phyloP scores from a whole-genome alignment of 106 monocot species.

The Triglochin maritima region DNA sequence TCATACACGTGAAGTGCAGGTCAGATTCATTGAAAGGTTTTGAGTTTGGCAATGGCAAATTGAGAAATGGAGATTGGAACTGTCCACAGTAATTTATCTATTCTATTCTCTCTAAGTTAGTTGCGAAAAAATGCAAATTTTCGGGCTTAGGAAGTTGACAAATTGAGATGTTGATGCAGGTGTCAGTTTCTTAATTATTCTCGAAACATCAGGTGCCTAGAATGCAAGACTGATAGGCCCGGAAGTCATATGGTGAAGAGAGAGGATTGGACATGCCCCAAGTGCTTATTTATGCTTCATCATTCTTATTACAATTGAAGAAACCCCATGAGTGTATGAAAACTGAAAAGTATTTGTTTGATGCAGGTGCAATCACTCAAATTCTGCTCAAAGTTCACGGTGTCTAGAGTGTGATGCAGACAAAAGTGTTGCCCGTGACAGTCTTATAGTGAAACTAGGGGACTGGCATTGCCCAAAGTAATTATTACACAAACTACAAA shows the following conservation, averaged over 20 bases:
- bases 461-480: constrained; percentile 86
- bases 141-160: neutral
- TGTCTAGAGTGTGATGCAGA: constrained; percentile 51
- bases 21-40: constrained; percentile 35
- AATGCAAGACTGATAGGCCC: no score
- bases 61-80: constrained; percentile 76
- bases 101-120: neutral
- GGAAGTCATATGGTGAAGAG: no score
- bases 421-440: constrained; percentile 19
- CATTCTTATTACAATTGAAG: no score
- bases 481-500: neutral
- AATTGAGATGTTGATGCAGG: neutral
- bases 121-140: neutral
- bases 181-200: neutral
- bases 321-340: no score
- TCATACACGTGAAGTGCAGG: constrained; percentile 32
- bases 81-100: constrained; percentile 38
- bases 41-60: constrained; percentile 13
- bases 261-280: no score
- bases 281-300: no score
- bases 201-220: neutral
- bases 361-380: constrained; percentile 6
- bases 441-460: constrained; percentile 58
- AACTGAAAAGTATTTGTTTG: neutral
- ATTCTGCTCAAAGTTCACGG: constrained; percentile 1